These are phyloP conservation scores for Pezicula radicicola DNA, from an alignment of 2,329 filamentous ascomycete species.

Conservation along the genomic window DNA sequence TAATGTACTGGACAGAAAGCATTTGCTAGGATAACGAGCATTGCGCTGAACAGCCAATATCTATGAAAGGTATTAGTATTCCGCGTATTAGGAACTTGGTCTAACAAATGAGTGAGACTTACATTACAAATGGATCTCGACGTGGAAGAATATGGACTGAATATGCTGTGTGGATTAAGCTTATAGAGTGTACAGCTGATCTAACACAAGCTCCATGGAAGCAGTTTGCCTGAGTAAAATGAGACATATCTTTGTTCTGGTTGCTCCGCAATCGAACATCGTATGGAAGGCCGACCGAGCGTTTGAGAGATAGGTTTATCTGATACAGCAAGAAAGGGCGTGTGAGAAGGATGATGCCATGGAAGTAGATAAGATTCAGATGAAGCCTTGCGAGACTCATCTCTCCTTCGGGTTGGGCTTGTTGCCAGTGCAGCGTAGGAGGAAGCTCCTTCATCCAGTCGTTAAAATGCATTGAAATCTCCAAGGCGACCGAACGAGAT, in stretches of 20 bases:
- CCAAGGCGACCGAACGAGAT: conserved; percentile 41
- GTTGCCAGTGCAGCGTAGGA: conserved; percentile 45
- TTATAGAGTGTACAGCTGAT: conserved; percentile 45
- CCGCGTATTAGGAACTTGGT: not conserved
- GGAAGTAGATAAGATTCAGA: conserved; percentile 56
- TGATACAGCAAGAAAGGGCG: conserved; percentile 55
- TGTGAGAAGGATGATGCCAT: conserved; percentile 59
- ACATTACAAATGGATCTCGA: conserved; percentile 54
- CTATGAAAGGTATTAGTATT: conserved; percentile 27
- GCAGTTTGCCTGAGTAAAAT: conserved; percentile 23
- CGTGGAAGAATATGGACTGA: conserved; percentile 42
- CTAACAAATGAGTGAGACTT: conserved; percentile 23
- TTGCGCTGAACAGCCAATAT: conserved; percentile 52
- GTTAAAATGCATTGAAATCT: conserved; percentile 51
- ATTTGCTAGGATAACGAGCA: conserved; percentile 51
- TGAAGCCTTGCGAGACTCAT: conserved; percentile 57
- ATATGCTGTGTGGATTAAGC: conserved; percentile 41
- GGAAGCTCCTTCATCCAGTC: conserved; percentile 47
- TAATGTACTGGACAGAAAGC: conserved; percentile 47
- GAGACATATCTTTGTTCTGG: conserved; percentile 28
- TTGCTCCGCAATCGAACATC: conserved; percentile 27
- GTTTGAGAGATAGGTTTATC: conserved; percentile 3
- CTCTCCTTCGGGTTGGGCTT: conserved; percentile 32
- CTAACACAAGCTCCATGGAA: conserved; percentile 48
- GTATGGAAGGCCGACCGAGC: conserved; percentile 1